Conservation (phyloP, 2,329 filamentous ascomycete species). For the Pezicula carpinea region DNA sequence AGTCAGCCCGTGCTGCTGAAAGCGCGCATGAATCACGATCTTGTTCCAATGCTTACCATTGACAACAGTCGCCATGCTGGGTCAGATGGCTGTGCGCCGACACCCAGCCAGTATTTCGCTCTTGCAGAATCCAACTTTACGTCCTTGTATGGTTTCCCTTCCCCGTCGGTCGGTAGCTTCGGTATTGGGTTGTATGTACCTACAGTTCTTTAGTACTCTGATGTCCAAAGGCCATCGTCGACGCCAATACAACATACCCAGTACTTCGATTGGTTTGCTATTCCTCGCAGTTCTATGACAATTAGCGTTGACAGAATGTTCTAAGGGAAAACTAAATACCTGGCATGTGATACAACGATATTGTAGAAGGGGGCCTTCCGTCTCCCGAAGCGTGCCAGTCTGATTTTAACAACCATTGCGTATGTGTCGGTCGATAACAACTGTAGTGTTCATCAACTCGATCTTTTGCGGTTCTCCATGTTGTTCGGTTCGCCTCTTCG, state of each 20-base stretch:
- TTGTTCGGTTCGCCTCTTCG: no score
- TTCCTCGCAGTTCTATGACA: slow-evolving; percentile 71
- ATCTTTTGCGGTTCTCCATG: slow-evolving; percentile 7
- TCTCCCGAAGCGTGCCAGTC: slow-evolving; percentile 89
- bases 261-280: slow-evolving; percentile 86
- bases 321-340: slow-evolving; percentile 47
- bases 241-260: slow-evolving; percentile 43
- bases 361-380: slow-evolving; percentile 92
- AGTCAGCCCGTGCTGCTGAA: not conserved
- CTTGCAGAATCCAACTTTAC: slow-evolving; percentile 78
- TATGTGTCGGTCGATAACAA: slow-evolving; percentile 4
- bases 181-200: slow-evolving; percentile 67
- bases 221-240: not conserved
- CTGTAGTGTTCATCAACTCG: slow-evolving; percentile 4
- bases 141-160: slow-evolving; percentile 79
- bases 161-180: slow-evolving; percentile 52
- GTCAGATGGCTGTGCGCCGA: slow-evolving; percentile 91
- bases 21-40: not conserved
- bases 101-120: slow-evolving; percentile 93
- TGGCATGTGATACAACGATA: slow-evolving; percentile 89
- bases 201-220: slow-evolving; percentile 8
- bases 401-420: slow-evolving; percentile 88
- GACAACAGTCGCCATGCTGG: slow-evolving; percentile 80
- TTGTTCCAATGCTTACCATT: slow-evolving; percentile 52
- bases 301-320: slow-evolving; percentile 2